Evolutionary conservation across 1,139 yeast genomes (phyloP).

Genomic region (Taphrina betulina): DNA sequence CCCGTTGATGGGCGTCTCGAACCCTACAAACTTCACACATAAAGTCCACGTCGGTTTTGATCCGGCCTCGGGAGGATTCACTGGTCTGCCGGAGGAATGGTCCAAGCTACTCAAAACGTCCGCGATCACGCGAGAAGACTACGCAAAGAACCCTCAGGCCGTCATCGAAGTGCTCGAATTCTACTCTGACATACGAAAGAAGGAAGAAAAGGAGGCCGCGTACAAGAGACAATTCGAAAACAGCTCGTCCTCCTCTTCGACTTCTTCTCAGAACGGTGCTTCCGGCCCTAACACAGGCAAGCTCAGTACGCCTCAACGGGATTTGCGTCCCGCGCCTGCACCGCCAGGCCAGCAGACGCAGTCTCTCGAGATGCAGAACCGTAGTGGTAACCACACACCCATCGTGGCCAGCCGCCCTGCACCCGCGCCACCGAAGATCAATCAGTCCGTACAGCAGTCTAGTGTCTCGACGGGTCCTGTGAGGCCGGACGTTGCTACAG

Average conservation of each 20-base stretch:
- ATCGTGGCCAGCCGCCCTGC: slow-evolving; percentile 37
- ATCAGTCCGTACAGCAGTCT: not conserved
- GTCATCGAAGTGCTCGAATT: slow-evolving; percentile 88
- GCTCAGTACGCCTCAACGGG: not conserved
- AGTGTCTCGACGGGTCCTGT: not conserved
- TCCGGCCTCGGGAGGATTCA: slow-evolving; percentile 50
- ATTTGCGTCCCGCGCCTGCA: not conserved
- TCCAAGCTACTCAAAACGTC: slow-evolving; percentile 47
- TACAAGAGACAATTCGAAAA: slow-evolving; percentile 32
- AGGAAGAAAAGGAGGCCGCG: slow-evolving; percentile 44
- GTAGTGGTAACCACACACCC: slow-evolving; percentile 39
- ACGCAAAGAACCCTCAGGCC: slow-evolving; percentile 51
- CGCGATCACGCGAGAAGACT: slow-evolving; percentile 51
- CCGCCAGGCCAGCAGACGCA: not conserved
- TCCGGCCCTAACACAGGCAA: slow-evolving; percentile 15
- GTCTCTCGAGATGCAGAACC: slow-evolving; percentile 23
- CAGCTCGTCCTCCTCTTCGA: not conserved
- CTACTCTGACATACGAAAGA: slow-evolving; percentile 49
- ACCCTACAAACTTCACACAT: slow-evolving; percentile 43
- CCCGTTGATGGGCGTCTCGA: slow-evolving; percentile 68
- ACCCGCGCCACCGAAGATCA: slow-evolving; percentile 25
- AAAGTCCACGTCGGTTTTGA: slow-evolving; percentile 52
- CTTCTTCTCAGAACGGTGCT: not conserved
- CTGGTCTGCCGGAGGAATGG: slow-evolving; percentile 52
- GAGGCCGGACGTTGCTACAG: slow-evolving; percentile 17